These are phyloP conservation scores for Castanea crenata DNA, from an alignment of 306 rosid genomes.

Conservation along the genomic window DNA sequence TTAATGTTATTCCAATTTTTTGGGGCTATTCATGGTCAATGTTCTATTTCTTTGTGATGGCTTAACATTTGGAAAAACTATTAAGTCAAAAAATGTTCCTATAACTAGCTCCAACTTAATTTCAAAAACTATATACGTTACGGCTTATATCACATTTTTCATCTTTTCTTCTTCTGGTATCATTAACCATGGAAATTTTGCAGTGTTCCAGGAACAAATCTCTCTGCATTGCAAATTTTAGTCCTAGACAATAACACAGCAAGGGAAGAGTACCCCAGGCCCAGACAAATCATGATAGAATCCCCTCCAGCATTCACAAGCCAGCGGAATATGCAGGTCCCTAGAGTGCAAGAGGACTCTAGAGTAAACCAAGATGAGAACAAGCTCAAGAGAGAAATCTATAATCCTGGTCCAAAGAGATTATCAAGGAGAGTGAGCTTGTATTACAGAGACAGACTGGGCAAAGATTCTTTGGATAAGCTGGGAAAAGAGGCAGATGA, in stretches of 20 bases:
- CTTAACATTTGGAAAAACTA: too few relatives aligned
- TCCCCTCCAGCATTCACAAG: slow-evolving; percentile 26
- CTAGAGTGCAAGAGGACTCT: slow-evolving; percentile 25
- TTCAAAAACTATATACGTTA: neutral
- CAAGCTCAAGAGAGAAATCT: slow-evolving; percentile 54
- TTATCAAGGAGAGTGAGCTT: slow-evolving; percentile 36
- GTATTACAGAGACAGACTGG: slow-evolving; percentile 45
- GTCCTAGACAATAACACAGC: slow-evolving; percentile 12
- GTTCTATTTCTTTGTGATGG: too few relatives aligned
- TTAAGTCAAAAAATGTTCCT: too few relatives aligned
- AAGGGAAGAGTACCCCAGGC: slow-evolving; percentile 27
- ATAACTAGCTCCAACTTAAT: neutral
- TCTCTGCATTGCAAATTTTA: slow-evolving; percentile 21
- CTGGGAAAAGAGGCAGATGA: slow-evolving; percentile 32
- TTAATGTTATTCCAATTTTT: too few relatives aligned
- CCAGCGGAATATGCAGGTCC: slow-evolving; percentile 30
- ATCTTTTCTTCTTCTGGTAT: neutral
- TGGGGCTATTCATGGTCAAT: too few relatives aligned
- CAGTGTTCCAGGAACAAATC: slow-evolving; percentile 38
- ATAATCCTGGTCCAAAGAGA: slow-evolving; percentile 41
- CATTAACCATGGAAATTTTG: neutral
- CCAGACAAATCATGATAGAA: slow-evolving; percentile 16
- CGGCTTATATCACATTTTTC: neutral
- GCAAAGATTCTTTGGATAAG: slow-evolving; percentile 9
- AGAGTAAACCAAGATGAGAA: slow-evolving; percentile 31